phyloP scores from a whole-genome alignment of 139 green algal genomes.

The Edaphochlamys debaryana region DNA sequence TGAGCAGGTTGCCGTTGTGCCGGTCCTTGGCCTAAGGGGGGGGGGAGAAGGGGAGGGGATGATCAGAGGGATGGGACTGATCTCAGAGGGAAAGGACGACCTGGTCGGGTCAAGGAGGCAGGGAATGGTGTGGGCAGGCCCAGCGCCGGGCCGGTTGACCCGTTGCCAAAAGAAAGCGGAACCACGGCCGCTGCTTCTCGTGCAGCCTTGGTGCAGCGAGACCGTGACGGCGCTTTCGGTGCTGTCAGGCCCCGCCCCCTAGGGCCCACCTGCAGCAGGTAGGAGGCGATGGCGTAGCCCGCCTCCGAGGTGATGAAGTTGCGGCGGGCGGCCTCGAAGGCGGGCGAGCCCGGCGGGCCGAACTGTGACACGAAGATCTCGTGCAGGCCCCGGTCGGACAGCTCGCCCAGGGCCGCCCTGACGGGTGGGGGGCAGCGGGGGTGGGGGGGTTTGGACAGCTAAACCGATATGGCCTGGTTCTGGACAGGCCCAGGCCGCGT shows the following conservation, averaged over 20 bases:
- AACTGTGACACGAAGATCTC: slow-evolving; percentile 95
- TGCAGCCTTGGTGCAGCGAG: no score
- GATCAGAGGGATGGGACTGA: neutral
- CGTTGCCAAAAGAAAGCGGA: no score
- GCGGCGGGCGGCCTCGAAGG: slow-evolving; percentile 87
- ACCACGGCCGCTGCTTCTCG: no score
- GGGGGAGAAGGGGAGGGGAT: neutral
- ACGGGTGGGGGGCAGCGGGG: neutral
- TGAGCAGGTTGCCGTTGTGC: slow-evolving; percentile 98
- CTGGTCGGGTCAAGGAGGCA: neutral
- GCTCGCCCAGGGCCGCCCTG: slow-evolving; percentile 84
- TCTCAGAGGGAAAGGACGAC: no score
- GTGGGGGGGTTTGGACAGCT: no score
- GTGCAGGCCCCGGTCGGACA: slow-evolving; percentile 89
- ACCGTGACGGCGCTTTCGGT: no score
- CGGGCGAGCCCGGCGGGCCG: slow-evolving; percentile 74
- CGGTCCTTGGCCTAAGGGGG: slow-evolving; percentile 91
- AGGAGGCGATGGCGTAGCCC: slow-evolving; percentile 89
- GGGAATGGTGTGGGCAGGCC: no score
- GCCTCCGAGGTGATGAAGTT: slow-evolving; percentile 89
- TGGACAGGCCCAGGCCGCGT: no score
- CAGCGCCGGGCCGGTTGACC: no score
- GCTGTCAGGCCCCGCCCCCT: no score
- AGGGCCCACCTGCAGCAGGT: slow-evolving; percentile 74
- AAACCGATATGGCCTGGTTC: no score